phyloP scores from a whole-genome alignment of 1,284 basidiomycete genomes.

The Hypsizygus ulmarius region DNA sequence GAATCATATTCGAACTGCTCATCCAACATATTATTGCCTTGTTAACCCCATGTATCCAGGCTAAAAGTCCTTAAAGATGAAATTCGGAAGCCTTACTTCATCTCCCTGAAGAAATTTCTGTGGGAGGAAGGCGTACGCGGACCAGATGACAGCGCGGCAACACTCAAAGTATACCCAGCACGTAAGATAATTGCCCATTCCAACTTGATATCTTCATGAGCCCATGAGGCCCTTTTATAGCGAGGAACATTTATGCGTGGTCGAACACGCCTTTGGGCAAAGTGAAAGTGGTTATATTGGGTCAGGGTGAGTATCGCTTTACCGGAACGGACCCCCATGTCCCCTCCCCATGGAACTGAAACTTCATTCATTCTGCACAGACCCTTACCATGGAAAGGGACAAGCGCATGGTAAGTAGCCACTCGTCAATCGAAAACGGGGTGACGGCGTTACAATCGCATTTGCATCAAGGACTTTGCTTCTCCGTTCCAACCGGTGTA shows the following conservation, averaged over 20 bases:
- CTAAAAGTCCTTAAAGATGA: constrained; percentile 71
- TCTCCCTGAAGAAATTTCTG: constrained; percentile 67
- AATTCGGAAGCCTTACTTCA: constrained; percentile 73
- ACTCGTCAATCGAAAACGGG: constrained; percentile 7
- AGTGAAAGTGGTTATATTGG: constrained; percentile 78
- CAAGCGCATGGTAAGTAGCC: constrained; percentile 64
- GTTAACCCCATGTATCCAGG: constrained; percentile 37
- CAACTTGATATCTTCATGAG: constrained; percentile 5
- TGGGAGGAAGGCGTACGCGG: constrained; percentile 65
- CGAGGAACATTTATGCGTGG: constrained; percentile 78
- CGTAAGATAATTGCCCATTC: constrained; percentile 41
- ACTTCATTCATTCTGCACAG: constrained; percentile 27
- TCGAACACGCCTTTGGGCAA: constrained; percentile 75
- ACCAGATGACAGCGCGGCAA: constrained; percentile 42
- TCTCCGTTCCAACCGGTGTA: constrained; percentile 81
- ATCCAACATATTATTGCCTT: background rate
- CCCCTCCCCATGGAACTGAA: constrained; percentile 13
- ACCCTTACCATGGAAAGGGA: constrained; percentile 67
- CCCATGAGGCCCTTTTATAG: constrained; percentile 33
- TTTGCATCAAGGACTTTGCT: constrained; percentile 62
- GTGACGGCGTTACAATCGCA: constrained; percentile 12
- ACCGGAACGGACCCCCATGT: constrained; percentile 8
- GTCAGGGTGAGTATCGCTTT: constrained; percentile 45
- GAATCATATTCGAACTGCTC: constrained; percentile 1
- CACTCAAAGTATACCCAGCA: constrained; percentile 58